Conservation (phyloP, 345 rosid genomes). For the Bretschneidera sinensis region DNA sequence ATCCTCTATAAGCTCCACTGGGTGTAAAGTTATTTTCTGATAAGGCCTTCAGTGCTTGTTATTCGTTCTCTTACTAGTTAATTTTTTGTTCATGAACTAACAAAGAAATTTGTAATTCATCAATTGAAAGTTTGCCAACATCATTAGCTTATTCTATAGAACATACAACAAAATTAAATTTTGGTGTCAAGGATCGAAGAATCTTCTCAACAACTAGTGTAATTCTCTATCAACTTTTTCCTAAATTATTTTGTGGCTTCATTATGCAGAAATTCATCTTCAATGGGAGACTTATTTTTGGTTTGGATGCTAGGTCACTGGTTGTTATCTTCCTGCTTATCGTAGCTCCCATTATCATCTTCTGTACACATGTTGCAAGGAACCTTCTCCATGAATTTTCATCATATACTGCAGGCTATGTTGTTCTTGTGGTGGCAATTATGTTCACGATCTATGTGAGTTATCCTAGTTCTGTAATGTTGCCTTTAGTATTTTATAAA, state of each 20-base stretch:
- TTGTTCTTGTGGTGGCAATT: conserved; percentile 34
- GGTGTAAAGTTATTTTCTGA: too few relatives aligned
- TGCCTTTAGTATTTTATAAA: conserved; percentile 2
- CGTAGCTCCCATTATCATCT: conserved; percentile 39
- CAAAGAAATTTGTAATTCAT: too few relatives aligned
- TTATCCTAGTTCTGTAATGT: conserved; percentile 13
- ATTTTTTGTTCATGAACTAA: too few relatives aligned
- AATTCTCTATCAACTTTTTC: background rate
- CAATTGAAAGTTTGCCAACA: too few relatives aligned
- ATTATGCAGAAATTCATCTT: conserved; percentile 39
- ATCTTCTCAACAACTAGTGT: too few relatives aligned
- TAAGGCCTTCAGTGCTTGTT: too few relatives aligned
- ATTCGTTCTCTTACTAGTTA: too few relatives aligned
- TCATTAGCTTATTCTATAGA: too few relatives aligned
- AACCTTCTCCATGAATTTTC: conserved; percentile 32
- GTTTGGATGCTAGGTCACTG: conserved; percentile 48
- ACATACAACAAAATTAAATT: too few relatives aligned
- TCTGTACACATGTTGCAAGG: conserved; percentile 41
- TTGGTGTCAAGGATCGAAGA: too few relatives aligned
- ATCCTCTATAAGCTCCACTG: too few relatives aligned
- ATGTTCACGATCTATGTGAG: conserved; percentile 45
- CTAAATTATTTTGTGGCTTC: conserved; percentile 9
- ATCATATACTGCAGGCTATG: conserved; percentile 28
- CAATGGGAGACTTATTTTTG: conserved; percentile 44
- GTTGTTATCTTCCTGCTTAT: conserved; percentile 38